Conservation (phyloP, 148 eudicot species). For the Tetragonia tetragonoides region DNA sequence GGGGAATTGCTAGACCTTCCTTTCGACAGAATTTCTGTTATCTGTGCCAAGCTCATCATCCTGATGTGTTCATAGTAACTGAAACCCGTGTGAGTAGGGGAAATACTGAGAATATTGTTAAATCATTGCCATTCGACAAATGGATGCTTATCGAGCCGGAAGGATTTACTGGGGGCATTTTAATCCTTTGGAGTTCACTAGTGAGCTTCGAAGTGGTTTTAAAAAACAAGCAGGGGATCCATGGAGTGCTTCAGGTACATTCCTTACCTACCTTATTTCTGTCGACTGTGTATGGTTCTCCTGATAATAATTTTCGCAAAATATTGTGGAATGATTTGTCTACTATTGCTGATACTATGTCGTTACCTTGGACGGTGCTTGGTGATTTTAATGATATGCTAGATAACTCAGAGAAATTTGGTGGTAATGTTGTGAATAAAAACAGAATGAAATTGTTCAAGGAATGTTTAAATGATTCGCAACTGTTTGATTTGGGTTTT, state of each 20-base stretch:
- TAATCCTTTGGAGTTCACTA: not conserved
- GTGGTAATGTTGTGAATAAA: not conserved
- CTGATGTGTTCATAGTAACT: not conserved
- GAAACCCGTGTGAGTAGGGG: not conserved
- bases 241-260: not conserved
- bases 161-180: not conserved
- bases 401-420: not conserved
- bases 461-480: not conserved
- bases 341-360: not conserved
- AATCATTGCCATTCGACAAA: not conserved
- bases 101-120: not conserved
- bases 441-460: not conserved
- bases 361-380: not conserved
- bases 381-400: conserved; percentile 7
- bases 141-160: not conserved
- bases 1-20: no score
- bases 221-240: not conserved
- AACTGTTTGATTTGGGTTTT: not conserved
- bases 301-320: not conserved
- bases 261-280: not conserved
- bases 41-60: not conserved
- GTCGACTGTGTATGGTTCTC: not conserved
- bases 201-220: not conserved
- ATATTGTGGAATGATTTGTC: not conserved
- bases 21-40: no score